Percentiles rank a stretch among this genome's conserved stretches.
These are phyloP conservation scores for Fusarium liriodendri DNA, from an alignment of 2,329 filamentous ascomycete genomes.

Conservation along the genomic window DNA sequence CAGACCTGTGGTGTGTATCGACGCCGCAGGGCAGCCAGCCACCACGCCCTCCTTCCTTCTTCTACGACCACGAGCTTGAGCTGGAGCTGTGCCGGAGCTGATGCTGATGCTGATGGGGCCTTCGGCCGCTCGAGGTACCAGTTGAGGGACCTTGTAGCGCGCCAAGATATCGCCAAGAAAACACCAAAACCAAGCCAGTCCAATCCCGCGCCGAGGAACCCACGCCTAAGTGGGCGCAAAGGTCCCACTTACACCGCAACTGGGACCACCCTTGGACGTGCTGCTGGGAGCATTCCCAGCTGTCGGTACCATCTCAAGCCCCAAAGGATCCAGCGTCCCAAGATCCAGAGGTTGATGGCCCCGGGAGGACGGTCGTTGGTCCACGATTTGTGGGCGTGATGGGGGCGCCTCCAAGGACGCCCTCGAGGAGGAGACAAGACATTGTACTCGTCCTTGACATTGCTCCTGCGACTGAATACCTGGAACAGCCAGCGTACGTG, in stretches of 20 bases:
- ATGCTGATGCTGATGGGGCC: not conserved
- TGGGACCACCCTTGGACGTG: conserved; percentile 33
- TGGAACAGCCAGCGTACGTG: not conserved
- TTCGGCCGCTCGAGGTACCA: not conserved
- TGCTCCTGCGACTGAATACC: not conserved
- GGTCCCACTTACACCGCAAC: conserved; percentile 34
- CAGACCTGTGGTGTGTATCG: conserved; percentile 17
- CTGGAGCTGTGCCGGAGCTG: conserved; percentile 24
- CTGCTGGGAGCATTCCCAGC: conserved; percentile 39
- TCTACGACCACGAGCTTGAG: not conserved
- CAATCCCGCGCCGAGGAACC: conserved; percentile 11
- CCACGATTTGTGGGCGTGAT: not conserved
- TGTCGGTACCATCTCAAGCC: conserved; percentile 39
- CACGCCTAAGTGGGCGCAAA: conserved; percentile 6
- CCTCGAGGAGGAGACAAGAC: not conserved
- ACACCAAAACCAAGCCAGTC: conserved; percentile 3
- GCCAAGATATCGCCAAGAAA: conserved; percentile 7
- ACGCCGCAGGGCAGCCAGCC: conserved; percentile 2
- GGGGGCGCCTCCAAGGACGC: conserved; percentile 1
- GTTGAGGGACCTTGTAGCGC: conserved; percentile 2
- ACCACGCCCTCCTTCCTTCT: not conserved
- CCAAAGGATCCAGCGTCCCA: conserved; percentile 7
- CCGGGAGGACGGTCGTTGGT: conserved; percentile 30
- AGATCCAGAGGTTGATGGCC: conserved; percentile 28
- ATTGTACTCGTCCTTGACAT: not conserved